Conservation (phyloP, 1,139 yeast species). For the Geotrichum cucujoidarum region DNA sequence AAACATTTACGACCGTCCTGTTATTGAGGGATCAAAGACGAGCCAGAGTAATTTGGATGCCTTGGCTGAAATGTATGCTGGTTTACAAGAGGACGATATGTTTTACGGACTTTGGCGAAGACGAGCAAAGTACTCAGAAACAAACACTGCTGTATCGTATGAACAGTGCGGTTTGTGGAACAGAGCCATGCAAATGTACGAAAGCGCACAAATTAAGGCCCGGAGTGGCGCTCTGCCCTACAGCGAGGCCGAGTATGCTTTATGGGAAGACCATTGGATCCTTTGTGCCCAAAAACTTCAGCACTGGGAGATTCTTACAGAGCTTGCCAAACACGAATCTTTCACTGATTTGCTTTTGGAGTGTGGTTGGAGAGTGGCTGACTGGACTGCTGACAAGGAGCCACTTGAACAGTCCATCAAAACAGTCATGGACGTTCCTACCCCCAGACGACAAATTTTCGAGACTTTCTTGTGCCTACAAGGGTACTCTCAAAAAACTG, state of each 20-base stretch:
- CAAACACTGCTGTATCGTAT: conserved; percentile 85
- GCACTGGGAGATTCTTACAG: conserved; percentile 97
- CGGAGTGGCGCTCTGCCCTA: conserved; percentile 93
- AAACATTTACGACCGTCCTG: conserved; percentile 61
- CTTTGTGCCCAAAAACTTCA: conserved; percentile 94
- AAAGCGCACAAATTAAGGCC: conserved; percentile 96
- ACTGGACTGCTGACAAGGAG: conserved; percentile 94
- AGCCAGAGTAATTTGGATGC: conserved; percentile 90
- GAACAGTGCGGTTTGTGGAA: conserved; percentile 97
- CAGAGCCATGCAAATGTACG: conserved; percentile 88
- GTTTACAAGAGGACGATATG: conserved; percentile 90
- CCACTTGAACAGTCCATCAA: conserved; percentile 91
- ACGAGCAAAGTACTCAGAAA: conserved; percentile 88
- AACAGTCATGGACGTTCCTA: conserved; percentile 97
- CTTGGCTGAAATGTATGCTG: conserved; percentile 78
- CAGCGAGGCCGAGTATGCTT: conserved; percentile 88
- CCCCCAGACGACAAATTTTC: conserved; percentile 92
- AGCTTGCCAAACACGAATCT: conserved; percentile 95
- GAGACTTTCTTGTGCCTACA: conserved; percentile 91
- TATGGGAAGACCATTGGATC: conserved; percentile 99
- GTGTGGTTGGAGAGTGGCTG: conserved; percentile 99
- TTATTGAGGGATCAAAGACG: conserved; percentile 66
- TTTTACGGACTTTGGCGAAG: conserved; percentile 97
- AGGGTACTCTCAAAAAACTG: conserved; percentile 88
- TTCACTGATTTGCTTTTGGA: conserved; percentile 89